Evolutionary conservation across 164 flowering plant species (phyloP).

Genomic region (Magnolia kwangsiensis): DNA sequence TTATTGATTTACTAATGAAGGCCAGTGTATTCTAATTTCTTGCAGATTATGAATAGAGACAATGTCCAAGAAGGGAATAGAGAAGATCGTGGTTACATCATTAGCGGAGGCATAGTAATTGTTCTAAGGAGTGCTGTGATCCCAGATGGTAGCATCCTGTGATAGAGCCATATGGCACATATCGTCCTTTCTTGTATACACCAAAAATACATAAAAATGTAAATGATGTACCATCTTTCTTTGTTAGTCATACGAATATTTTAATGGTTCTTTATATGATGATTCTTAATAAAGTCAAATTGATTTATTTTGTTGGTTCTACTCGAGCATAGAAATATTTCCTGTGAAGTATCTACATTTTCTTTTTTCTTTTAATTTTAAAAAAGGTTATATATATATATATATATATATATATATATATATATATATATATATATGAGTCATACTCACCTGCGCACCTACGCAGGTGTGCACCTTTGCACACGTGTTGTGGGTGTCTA

Average conservation of each 20-base stretch:
- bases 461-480: too few species aligned
- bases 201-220: neutral
- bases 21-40: neutral
- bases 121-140: slow-evolving; percentile 56
- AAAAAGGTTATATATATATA: too few species aligned
- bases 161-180: slow-evolving; percentile 5
- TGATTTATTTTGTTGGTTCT: neutral
- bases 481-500: too few species aligned
- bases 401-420: too few species aligned
- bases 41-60: slow-evolving; percentile 66
- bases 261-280: neutral
- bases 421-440: too few species aligned
- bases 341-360: neutral
- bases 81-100: slow-evolving; percentile 53
- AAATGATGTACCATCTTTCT: neutral
- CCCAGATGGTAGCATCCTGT: slow-evolving; percentile 52
- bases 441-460: too few species aligned
- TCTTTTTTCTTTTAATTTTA: too few species aligned
- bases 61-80: slow-evolving; percentile 59
- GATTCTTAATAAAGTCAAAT: neutral
- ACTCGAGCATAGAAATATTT: neutral
- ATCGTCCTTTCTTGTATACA: neutral
- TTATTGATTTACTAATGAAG: too few species aligned
- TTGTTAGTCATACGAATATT: neutral
- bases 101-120: slow-evolving; percentile 61